phyloP scores from a whole-genome alignment of 441 rosid species.

The Erodium trifolium region DNA sequence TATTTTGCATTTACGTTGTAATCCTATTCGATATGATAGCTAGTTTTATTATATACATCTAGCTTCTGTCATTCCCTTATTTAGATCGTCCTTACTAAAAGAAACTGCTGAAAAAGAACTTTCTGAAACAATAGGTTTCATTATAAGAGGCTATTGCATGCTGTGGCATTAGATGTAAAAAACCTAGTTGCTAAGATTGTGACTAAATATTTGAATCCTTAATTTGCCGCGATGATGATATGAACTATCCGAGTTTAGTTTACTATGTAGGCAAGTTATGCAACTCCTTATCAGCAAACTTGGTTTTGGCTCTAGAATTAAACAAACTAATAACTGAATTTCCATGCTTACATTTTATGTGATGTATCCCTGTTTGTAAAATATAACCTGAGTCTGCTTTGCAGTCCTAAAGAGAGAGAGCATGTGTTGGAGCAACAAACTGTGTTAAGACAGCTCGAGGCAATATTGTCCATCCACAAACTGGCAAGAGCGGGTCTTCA shows the following conservation, averaged over 20 bases:
- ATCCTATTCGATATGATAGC: slow-evolving; percentile 12
- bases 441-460: slow-evolving; percentile 89
- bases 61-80: background rate
- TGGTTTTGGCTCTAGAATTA: background rate
- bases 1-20: slow-evolving; percentile 9
- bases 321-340: too few species aligned
- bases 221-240: background rate
- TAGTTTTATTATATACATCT: slow-evolving; percentile 1
- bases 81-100: too few species aligned
- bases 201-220: background rate
- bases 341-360: too few species aligned
- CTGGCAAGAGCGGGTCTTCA: slow-evolving; percentile 53
- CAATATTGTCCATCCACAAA: slow-evolving; percentile 66
- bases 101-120: background rate
- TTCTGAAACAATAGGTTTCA: background rate
- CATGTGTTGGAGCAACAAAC: slow-evolving; percentile 81
- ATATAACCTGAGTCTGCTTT: slow-evolving; percentile 12
- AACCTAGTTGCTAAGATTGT: background rate
- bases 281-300: background rate
- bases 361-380: too few species aligned
- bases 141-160: background rate
- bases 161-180: too few species aligned
- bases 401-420: slow-evolving; percentile 75
- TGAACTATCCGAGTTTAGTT: background rate
- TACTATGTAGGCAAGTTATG: background rate